These are phyloP conservation scores for Clarkia xantiana DNA, from an alignment of 345 rosid species.

Conservation along the genomic window DNA sequence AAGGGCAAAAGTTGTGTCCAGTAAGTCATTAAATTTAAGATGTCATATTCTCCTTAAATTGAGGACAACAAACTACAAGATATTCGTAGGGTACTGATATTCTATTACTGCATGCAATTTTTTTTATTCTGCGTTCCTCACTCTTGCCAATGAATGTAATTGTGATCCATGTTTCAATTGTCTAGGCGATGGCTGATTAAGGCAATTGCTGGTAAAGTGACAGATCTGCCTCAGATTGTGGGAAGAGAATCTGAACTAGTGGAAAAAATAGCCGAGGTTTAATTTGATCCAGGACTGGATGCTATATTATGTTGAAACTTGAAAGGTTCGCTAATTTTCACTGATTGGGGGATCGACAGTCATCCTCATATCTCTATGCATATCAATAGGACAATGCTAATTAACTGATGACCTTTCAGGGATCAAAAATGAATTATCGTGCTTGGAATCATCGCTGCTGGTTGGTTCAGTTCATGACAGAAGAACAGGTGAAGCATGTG, in stretches of 20 bases:
- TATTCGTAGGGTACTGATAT: no score
- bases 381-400: background rate
- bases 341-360: slow-evolving; percentile 1
- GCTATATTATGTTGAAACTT: slow-evolving; percentile 23
- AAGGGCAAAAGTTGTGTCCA: no score
- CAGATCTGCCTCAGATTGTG: slow-evolving; percentile 35
- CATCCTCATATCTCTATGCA: background rate
- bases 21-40: no score
- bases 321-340: slow-evolving; percentile 35
- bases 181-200: slow-evolving; percentile 84
- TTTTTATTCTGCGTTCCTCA: no score
- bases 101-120: no score
- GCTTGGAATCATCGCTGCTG: slow-evolving; percentile 99
- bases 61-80: no score
- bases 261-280: slow-evolving; percentile 81
- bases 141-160: background rate
- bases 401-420: slow-evolving; percentile 29
- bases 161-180: background rate
- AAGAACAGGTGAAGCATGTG: slow-evolving; percentile 38
- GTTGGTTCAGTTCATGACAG: slow-evolving; percentile 67
- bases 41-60: no score
- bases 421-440: slow-evolving; percentile 90
- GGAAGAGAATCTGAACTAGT: slow-evolving; percentile 77
- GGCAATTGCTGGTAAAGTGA: slow-evolving; percentile 35
- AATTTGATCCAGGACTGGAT: slow-evolving; percentile 35